phyloP scores from a whole-genome alignment of 805 yeast genomes.

The Lachancea nothofagi region DNA sequence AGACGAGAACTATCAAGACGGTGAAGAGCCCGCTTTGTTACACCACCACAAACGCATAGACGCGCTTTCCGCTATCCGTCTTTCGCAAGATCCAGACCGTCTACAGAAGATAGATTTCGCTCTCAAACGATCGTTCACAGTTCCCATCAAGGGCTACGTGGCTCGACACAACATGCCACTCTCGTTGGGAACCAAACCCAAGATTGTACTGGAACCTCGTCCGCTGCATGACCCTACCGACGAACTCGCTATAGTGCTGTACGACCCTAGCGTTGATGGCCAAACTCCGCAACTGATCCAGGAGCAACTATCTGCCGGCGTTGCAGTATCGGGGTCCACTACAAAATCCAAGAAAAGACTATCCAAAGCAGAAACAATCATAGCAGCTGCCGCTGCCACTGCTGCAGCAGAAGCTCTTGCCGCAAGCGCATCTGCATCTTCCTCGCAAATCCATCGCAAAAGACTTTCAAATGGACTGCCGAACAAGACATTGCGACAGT shows the following conservation, averaged over 20 bases:
- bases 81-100: slow-evolving; percentile 36
- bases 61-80: slow-evolving; percentile 55
- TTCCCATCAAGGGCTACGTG: slow-evolving; percentile 48
- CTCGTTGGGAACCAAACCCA: slow-evolving; percentile 75
- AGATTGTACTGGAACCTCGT: slow-evolving; percentile 67
- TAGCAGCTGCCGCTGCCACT: slow-evolving; percentile 23
- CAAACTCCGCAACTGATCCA: slow-evolving; percentile 21
- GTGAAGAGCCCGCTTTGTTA: slow-evolving; percentile 32
- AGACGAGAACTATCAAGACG: slow-evolving; percentile 32
- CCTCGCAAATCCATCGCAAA: slow-evolving; percentile 38
- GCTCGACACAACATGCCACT: slow-evolving; percentile 54
- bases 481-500: slow-evolving; percentile 66
- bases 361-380: slow-evolving; percentile 12
- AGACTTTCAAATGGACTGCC: slow-evolving; percentile 31
- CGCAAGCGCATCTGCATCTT: slow-evolving; percentile 20
- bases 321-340: slow-evolving; percentile 20
- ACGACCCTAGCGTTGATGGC: slow-evolving; percentile 91
- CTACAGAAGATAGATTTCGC: slow-evolving; percentile 36
- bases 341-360: slow-evolving; percentile 37
- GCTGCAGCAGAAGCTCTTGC: slow-evolving; percentile 6
- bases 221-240: slow-evolving; percentile 94
- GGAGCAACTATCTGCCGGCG: slow-evolving; percentile 8
- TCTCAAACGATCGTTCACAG: slow-evolving; percentile 47
- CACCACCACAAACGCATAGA: slow-evolving; percentile 41
- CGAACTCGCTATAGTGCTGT: slow-evolving; percentile 89